Evolutionary conservation across 2,329 filamentous ascomycete species (phyloP).

Genomic region (Zymoseptoria brevis): DNA sequence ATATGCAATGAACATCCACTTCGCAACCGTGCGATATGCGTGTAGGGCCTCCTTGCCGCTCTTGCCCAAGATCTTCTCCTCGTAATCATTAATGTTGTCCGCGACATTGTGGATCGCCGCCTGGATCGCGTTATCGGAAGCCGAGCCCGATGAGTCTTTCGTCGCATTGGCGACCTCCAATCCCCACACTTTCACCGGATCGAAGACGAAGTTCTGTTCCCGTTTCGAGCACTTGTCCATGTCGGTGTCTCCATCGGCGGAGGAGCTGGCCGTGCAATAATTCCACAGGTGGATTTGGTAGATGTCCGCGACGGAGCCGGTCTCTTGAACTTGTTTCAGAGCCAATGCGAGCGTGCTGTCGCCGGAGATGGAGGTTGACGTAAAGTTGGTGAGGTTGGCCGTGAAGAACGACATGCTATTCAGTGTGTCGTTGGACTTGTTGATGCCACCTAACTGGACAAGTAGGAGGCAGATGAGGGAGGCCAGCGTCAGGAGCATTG

Average conservation of each 20-base stretch:
- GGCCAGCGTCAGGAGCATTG: slow-evolving; percentile 71
- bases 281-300: slow-evolving; percentile 83
- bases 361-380: slow-evolving; percentile 22
- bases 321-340: slow-evolving; percentile 31
- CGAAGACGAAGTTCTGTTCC: slow-evolving; percentile 68
- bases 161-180: slow-evolving; percentile 47
- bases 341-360: slow-evolving; percentile 29
- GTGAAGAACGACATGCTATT: slow-evolving; percentile 45
- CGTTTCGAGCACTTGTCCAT: slow-evolving; percentile 59
- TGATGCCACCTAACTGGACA: slow-evolving; percentile 51
- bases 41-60: slow-evolving; percentile 60
- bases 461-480: slow-evolving; percentile 61
- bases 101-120: slow-evolving; percentile 41
- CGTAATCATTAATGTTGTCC: slow-evolving; percentile 36
- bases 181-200: slow-evolving; percentile 58
- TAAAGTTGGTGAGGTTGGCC: slow-evolving; percentile 32
- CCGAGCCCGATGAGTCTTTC: slow-evolving; percentile 9
- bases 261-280: slow-evolving; percentile 61
- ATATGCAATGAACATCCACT: slow-evolving; percentile 79
- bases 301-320: slow-evolving; percentile 54
- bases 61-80: slow-evolving; percentile 49
- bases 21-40: slow-evolving; percentile 57
- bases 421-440: slow-evolving; percentile 27
- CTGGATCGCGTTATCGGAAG: slow-evolving; percentile 22
- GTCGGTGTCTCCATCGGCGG: slow-evolving; percentile 28